Evolutionary conservation across 257 asterid species (phyloP).

Genomic region (Agastache rugosa): DNA sequence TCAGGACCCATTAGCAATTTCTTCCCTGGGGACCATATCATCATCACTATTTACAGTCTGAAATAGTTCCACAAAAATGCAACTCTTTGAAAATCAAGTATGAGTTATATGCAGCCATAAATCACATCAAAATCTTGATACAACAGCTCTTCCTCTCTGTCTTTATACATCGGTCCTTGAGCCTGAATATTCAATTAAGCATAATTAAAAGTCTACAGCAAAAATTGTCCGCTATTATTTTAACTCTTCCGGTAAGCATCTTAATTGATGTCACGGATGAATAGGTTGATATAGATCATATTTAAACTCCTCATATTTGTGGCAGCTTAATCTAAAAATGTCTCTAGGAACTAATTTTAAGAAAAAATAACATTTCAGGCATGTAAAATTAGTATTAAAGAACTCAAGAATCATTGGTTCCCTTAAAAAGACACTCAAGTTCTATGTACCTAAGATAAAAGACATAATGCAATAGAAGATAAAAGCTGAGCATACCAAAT

Average conservation of each 20-base stretch:
- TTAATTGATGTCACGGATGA: background rate
- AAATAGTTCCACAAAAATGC: slow-evolving; percentile 2
- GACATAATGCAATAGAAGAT: slow-evolving; percentile 26
- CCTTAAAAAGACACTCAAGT: slow-evolving; percentile 4
- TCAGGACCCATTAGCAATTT: slow-evolving; percentile 1
- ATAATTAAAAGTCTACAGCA: slow-evolving; percentile 12
- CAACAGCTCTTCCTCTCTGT: slow-evolving; percentile 10
- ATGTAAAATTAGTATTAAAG: background rate
- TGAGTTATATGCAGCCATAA: background rate
- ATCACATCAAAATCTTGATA: slow-evolving; percentile 13
- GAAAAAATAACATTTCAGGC: background rate
- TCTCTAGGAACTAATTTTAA: background rate
- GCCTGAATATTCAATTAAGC: background rate
- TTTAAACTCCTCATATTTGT: background rate
- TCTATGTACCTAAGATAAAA: background rate
- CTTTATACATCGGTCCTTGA: slow-evolving; percentile 1
- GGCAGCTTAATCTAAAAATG: background rate
- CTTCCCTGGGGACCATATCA: background rate
- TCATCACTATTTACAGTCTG: slow-evolving; percentile 12
- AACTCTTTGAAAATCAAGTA: slow-evolving; percentile 17
- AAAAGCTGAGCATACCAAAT: slow-evolving; percentile 65
- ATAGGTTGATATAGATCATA: background rate
- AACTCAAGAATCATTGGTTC: slow-evolving; percentile 12
- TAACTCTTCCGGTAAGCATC: background rate
- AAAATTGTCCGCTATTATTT: background rate